Evolutionary conservation across 1,284 basidiomycete genomes (phyloP).

Genomic region (Mycosarcoma maydis): DNA sequence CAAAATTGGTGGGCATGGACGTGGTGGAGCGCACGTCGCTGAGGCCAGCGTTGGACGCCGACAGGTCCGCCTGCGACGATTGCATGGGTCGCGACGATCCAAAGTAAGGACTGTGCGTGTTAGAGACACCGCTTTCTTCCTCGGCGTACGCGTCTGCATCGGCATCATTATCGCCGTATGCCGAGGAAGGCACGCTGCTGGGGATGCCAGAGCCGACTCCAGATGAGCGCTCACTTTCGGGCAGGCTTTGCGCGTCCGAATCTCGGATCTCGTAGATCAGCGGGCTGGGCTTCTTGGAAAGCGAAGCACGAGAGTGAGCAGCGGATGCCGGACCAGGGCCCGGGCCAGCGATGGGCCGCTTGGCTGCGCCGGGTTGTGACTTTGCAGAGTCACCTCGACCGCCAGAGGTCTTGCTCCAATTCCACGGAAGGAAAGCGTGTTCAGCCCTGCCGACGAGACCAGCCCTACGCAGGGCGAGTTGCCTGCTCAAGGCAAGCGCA

Average conservation of each 20-base stretch:
- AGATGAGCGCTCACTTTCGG: slow-evolving; percentile 43
- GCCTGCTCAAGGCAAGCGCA: slow-evolving; percentile 28
- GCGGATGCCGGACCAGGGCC: slow-evolving; percentile 51
- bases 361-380: slow-evolving; percentile 1
- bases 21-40: not conserved
- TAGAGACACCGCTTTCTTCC: slow-evolving; percentile 23
- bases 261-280: slow-evolving; percentile 39
- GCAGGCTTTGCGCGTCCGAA: slow-evolving; percentile 38
- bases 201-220: slow-evolving; percentile 49
- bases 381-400: slow-evolving; percentile 1
- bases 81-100: slow-evolving; percentile 16
- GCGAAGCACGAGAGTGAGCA: slow-evolving; percentile 44
- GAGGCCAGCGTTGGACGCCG: slow-evolving; percentile 12
- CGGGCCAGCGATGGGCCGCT: slow-evolving; percentile 30
- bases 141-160: slow-evolving; percentile 30
- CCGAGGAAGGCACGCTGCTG: slow-evolving; percentile 48
- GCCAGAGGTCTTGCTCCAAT: slow-evolving; percentile 17
- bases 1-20: not conserved
- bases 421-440: slow-evolving; percentile 47
- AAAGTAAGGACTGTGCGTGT: slow-evolving; percentile 39
- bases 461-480: slow-evolving; percentile 38
- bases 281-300: slow-evolving; percentile 21
- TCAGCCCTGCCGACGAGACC: slow-evolving; percentile 40
- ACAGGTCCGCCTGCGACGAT: slow-evolving; percentile 12
- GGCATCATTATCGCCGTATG: slow-evolving; percentile 44